Percentiles rank a stretch among this genome's conserved stretches.
phyloP scores from a whole-genome alignment of 129 eudicot species.

The Dittrichia graveolens region DNA sequence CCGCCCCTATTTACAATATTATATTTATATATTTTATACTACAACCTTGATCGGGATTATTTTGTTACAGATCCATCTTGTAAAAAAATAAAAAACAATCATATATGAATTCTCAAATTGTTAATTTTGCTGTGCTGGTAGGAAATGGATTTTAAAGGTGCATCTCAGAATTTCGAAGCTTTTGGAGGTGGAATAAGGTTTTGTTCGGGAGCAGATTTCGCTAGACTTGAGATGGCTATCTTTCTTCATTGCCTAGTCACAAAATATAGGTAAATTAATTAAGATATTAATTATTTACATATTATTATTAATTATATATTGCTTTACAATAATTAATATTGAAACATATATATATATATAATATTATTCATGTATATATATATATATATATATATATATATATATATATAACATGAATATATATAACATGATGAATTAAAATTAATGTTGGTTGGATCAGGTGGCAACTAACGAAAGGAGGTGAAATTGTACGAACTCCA shows the following conservation, averaged over 20 bases:
- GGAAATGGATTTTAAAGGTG: conserved; percentile 59
- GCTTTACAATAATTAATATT: too few relatives aligned
- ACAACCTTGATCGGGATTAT: too few relatives aligned
- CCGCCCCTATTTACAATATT: too few relatives aligned
- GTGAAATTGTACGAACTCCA: conserved; percentile 76
- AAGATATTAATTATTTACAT: neutral
- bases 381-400: neutral
- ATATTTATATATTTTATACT: too few relatives aligned
- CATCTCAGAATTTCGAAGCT: conserved; percentile 77
- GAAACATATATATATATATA: too few relatives aligned
- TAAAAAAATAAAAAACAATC: too few relatives aligned
- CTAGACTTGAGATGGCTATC: conserved; percentile 73
- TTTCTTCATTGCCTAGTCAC: conserved; percentile 75
- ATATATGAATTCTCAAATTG: too few relatives aligned
- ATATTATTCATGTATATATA: neutral
- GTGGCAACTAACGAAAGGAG: conserved; percentile 61
- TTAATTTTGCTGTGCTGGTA: too few relatives aligned
- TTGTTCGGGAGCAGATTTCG: conserved; percentile 80
- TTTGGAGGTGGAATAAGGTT: conserved; percentile 91
- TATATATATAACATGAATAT: too few relatives aligned
- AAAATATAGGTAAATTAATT: conserved; percentile 50
- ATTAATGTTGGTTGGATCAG: conserved; percentile 39
- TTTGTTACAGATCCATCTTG: too few relatives aligned
- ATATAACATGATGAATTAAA: too few relatives aligned
- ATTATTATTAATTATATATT: too few relatives aligned